phyloP scores from a whole-genome alignment of 257 asterid species.

The Primulina tabacum region DNA sequence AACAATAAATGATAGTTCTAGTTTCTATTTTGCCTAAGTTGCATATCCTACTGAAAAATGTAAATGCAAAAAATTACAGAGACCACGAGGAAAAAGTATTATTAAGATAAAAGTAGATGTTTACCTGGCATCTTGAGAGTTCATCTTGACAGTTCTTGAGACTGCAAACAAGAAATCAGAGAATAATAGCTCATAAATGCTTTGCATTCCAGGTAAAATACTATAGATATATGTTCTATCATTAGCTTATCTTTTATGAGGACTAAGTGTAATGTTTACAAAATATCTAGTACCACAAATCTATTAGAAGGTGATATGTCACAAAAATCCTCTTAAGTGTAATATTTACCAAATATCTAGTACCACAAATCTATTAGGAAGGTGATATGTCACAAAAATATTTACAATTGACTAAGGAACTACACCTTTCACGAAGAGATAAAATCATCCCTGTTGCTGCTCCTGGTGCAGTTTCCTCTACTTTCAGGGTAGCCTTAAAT shows the following conservation, averaged over 20 bases:
- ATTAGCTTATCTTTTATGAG: neutral
- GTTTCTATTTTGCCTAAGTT: neutral
- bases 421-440: slow-evolving; percentile 88
- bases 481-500: slow-evolving; percentile 53
- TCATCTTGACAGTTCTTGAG: slow-evolving; percentile 77
- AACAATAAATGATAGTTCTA: neutral
- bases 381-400: neutral
- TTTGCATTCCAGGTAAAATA: neutral
- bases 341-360: neutral
- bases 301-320: neutral
- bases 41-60: slow-evolving; percentile 6
- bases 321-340: neutral
- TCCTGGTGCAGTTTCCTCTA: slow-evolving; percentile 90
- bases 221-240: neutral
- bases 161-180: slow-evolving; percentile 45
- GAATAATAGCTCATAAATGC: slow-evolving; percentile 20
- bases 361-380: neutral
- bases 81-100: neutral
- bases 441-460: slow-evolving; percentile 86
- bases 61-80: slow-evolving; percentile 8
- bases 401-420: slow-evolving; percentile 11
- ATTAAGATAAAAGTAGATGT: slow-evolving; percentile 2
- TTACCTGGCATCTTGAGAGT: slow-evolving; percentile 78
- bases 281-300: neutral
- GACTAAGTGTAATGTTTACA: neutral